Conservation (phyloP, 23 red algal genomes). For the Gracilaria domingensis region DNA sequence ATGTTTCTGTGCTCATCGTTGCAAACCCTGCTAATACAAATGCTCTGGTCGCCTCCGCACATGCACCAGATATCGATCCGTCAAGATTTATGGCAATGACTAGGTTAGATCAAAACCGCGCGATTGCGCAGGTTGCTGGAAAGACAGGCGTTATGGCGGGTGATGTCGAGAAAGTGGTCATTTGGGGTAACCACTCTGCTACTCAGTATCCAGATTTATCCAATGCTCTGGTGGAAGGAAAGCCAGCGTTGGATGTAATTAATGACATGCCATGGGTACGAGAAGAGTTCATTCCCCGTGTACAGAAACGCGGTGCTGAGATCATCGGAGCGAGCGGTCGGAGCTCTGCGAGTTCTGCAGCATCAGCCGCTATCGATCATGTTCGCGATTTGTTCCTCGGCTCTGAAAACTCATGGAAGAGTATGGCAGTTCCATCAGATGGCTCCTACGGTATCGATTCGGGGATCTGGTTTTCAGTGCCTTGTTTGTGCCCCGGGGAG, state of each 20-base stretch:
- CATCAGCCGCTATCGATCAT: conserved; percentile 90
- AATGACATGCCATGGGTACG: conserved; percentile 79
- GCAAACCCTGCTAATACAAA: conserved; percentile 97
- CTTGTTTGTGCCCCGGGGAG: conserved; percentile 82
- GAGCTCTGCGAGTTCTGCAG: conserved; percentile 89
- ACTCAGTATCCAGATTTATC: conserved; percentile 98
- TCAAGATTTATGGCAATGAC: conserved; percentile 94
- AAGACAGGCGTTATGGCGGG: conserved; percentile 69
- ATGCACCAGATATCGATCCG: conserved; percentile 88
- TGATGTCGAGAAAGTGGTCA: conserved; percentile 88
- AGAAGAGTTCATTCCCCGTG: conserved; percentile 89
- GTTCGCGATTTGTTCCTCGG: conserved; percentile 88
- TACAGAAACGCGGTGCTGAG: conserved; percentile 98
- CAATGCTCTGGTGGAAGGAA: conserved; percentile 77
- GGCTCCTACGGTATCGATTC: conserved; percentile 90
- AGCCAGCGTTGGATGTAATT: conserved; percentile 76
- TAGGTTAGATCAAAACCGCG: conserved; percentile 96
- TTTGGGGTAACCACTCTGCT: conserved; percentile 98
- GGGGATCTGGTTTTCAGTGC: conserved; percentile 97
- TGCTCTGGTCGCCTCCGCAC: conserved; percentile 92
- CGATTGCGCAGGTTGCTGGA: conserved; percentile 80
- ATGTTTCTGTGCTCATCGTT: conserved; percentile 89
- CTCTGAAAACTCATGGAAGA: conserved; percentile 84
- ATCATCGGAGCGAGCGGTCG: conserved; percentile 93
- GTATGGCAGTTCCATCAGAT: conserved; percentile 81